Base-by-base conservation (phyloP, 2,329 filamentous ascomycete species). In the Ceratocystis huliohia region DNA sequence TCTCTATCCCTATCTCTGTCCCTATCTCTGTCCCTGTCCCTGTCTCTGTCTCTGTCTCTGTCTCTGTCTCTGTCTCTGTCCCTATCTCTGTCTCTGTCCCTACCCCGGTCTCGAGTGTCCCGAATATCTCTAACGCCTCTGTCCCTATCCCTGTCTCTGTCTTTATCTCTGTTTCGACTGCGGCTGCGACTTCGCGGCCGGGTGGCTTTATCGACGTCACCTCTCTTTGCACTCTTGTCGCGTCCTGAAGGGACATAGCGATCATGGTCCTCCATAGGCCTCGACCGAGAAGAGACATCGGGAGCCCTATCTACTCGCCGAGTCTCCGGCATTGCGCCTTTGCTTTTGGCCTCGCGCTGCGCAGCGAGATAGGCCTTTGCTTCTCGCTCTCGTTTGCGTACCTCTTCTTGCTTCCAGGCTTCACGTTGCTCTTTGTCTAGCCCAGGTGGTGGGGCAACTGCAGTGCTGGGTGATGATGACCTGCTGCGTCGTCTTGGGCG, bases 291-390 rank as follows among this genome's bases (percentile, higher is more conserved):
- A 65, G 70, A 20, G 65, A 69, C 76, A 76, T 56, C 79, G 71
- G 71, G 80, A 74, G 65, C 79, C 76, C 65, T 80, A 75, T 81
- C 79, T 20, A 76, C 5, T 64, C 64, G 25, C 41, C 64, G 44
- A 22, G 33, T n/a, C 25, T 57, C 66, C 15, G 25, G 74, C 1
- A 82, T 82, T 50, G 84, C 73, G 28, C 83, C 83, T 71, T 85
- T 85, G 61, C 79, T 79, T 37, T 81, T 78, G 41, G 84, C 83
- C 70, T 85, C 83, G 69, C 82, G 81, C 70, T 85, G 82, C 2
- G 82, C 83, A 5, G 83, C 83, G 46, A 86, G 75, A 70, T 86
- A 87, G 3, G 82, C 83, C 72, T 85, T 86, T 48, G 84, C 84
- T 73, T 86, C 84, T 69, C 80, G 80, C 72, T 86, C 83, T 63